These are phyloP conservation scores for Nakataea oryzae DNA, from an alignment of 2,329 filamentous ascomycete genomes.

Conservation along the genomic window DNA sequence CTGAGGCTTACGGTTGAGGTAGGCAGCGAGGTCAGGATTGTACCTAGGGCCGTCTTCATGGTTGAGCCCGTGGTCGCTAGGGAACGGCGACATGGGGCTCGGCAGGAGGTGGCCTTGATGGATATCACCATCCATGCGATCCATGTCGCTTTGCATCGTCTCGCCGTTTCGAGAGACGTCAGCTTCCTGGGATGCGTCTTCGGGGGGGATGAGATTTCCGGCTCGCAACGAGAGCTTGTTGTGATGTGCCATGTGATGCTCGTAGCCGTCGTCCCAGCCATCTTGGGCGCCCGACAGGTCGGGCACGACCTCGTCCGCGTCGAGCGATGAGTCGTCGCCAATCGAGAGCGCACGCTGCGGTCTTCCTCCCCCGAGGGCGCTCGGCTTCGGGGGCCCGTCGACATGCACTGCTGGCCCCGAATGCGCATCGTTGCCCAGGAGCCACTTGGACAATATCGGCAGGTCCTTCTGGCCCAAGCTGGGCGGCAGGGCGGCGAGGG, in stretches of 20 bases:
- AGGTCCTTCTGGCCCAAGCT: neutral
- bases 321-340: conserved; percentile 1
- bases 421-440: neutral
- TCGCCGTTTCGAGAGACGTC: conserved; percentile 2
- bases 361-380: neutral
- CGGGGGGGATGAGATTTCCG: neutral
- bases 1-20: neutral
- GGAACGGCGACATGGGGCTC: neutral
- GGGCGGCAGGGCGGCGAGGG: neutral
- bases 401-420: neutral
- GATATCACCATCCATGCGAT: neutral
- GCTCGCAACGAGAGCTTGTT: neutral
- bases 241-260: neutral
- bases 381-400: neutral
- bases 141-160: neutral
- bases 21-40: neutral
- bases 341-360: neutral
- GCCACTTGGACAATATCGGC: conserved; percentile 2
- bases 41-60: neutral
- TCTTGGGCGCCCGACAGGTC: neutral
- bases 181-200: conserved; percentile 1
- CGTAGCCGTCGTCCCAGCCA: neutral
- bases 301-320: conserved; percentile 1
- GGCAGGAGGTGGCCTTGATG: neutral
- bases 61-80: neutral